Evolutionary conservation across 2,329 filamentous ascomycete genomes (phyloP).

Genomic region (Chrysosporium keratinophilum): DNA sequence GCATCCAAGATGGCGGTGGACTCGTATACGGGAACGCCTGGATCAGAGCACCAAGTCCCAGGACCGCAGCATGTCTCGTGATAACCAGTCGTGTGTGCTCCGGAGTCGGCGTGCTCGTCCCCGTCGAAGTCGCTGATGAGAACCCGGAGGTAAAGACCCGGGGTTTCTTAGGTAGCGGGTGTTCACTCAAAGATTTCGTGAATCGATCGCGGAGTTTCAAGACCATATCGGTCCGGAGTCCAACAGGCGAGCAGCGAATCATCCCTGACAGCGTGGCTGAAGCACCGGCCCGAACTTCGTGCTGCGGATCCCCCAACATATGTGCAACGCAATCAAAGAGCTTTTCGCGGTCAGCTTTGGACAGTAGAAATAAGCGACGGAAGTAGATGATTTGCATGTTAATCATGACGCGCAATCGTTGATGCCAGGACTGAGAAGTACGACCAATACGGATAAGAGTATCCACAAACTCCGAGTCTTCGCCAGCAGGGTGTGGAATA

Average conservation of each 20-base stretch:
- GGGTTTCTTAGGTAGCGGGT: slow-evolving; percentile 70
- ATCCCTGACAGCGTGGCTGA: slow-evolving; percentile 88
- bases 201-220: slow-evolving; percentile 66
- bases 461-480: slow-evolving; percentile 74
- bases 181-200: slow-evolving; percentile 62
- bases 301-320: slow-evolving; percentile 85
- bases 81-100: slow-evolving; percentile 64
- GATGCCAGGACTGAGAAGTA: slow-evolving; percentile 81
- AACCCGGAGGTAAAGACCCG: slow-evolving; percentile 28
- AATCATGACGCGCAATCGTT: slow-evolving; percentile 84
- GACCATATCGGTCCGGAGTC: slow-evolving; percentile 69
- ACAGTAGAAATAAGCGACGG: slow-evolving; percentile 81
- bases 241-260: slow-evolving; percentile 86
- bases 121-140: slow-evolving; percentile 36
- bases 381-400: slow-evolving; percentile 99
- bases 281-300: slow-evolving; percentile 90
- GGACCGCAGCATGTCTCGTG: slow-evolving; percentile 75
- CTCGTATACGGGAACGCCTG: slow-evolving; percentile 95
- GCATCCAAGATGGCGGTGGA: slow-evolving; percentile 87
- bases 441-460: slow-evolving; percentile 81
- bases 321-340: slow-evolving; percentile 88
- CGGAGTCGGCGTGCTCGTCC: slow-evolving; percentile 40
- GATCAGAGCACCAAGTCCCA: slow-evolving; percentile 81
- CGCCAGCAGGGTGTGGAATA: slow-evolving; percentile 77
- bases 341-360: slow-evolving; percentile 59